Evolutionary conservation across 1,284 basidiomycete species (phyloP), one percentile per base, ranked within the genome.

Genomic region (Mycena sp.): DNA sequence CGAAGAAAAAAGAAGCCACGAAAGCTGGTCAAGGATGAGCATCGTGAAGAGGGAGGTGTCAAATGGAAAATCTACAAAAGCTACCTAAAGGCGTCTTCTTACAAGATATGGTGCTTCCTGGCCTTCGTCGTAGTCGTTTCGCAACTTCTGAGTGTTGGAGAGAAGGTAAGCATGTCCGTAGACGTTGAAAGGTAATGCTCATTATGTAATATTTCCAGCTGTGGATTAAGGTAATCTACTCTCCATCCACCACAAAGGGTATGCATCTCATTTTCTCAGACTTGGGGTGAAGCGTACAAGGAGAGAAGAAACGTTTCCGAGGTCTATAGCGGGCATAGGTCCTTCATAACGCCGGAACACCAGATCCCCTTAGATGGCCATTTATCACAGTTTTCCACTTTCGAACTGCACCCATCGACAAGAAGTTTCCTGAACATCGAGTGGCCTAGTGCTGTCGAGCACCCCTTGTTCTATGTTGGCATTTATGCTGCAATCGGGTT

Each of bases 61-160:
- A 92, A 93, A 72, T 92, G 90, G 89, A 74, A 76, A 3, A 89
- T 94, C 44, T 95, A 95, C 74, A 87, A 88, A 69, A 89, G 86
- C 16, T 95, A 94, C 73, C 80, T 95, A 63, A 82, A 84, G 69
- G 88, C 88, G 48, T 89, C 88, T 85, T 89, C 63, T 21, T 91
- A 90, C 68, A 85, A 83, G 82, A 86, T 87, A 16, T 85, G 89
- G 90, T 73, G 63, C 17, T 80, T 86, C 63, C 75, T 89, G 10
- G 73, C 74, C 12, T 58, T 80, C 38, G 70, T 89, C 30, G 82
- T 88, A n/a, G 65, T 88, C 10, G 63, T 86, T 14, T 79, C 78
- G 19, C 85, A 89, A 59, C 49, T 82, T 10, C 60, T 88, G 19
- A 81, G 83, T 17, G 78, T 89, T 11, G 77, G 76, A 45, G 89